Base-by-base conservation (phyloP, 805 yeast genomes). In the Wickerhamomyces alni region DNA sequence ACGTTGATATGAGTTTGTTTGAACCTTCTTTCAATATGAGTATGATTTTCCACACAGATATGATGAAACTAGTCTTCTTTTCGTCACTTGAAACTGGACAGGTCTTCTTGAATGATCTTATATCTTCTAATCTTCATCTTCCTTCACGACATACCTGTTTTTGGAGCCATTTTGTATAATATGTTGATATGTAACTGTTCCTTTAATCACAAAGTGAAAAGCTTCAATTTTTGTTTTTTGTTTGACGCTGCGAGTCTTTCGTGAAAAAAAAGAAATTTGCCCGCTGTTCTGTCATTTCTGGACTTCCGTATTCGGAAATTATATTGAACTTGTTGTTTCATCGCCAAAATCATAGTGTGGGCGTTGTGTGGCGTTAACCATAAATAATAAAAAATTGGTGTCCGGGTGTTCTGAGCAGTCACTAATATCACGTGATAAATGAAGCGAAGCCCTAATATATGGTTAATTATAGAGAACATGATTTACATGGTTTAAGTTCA, bases 121-220 rank as follows among this genome's bases (percentile, higher is more conserved):
- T 24, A 24, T 16, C 22, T 34, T 17, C 24, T 17, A 15, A 25
- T 16, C 28, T 13, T 11, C 21, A 8, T 9, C 9, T 19, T 33
- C 19, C 26, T 11, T 17, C 21, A 17, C 32, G 28, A 65, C 70
- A 64, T 67, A 67, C 83, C 83, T 66, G 74, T 61, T 65, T 70
- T 72, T 55, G 70, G 65, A 61, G 74, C 73, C 74, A 69, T 69
- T 58, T 61, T 64, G 43, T 43, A 44, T 47, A 40, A 45, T 51
- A 46, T 39, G 51, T 46, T 42, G 41, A 43, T 32, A 37, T 32
- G 31, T 31, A 37, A 29, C 30, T 45, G 34, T 24, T 27, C 30
- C 28, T n/a, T 33, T 9, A 17, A 32, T 25, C 9, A 21, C 24
- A 21, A 21, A 27, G 25, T 28, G 19, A 19, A 30, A 32, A 22